A percentile compares a stretch with the other conserved stretches of the same genome.
Evolutionary conservation across 768 basidiomycete genomes (phyloP).

Genomic region (Tubosaeta sp.): DNA sequence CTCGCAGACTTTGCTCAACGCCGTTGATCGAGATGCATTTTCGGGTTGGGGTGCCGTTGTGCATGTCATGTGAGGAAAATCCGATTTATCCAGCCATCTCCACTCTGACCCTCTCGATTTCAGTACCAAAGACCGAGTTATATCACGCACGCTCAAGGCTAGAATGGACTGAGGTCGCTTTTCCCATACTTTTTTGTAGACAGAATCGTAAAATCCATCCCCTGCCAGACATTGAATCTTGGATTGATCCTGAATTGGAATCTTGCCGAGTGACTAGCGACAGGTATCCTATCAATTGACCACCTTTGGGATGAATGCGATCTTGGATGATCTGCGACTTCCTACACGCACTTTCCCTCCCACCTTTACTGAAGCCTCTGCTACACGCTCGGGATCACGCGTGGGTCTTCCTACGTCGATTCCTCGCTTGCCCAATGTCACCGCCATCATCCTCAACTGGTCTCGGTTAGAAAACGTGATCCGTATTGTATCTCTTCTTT

Average conservation of each 20-base stretch:
- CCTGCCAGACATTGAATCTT: background rate
- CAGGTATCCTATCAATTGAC: background rate
- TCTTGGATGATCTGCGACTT: conserved; percentile 13
- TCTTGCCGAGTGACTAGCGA: background rate
- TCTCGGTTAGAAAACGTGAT: conserved; percentile 59
- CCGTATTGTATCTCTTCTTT: conserved; percentile 50
- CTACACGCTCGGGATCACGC: conserved; percentile 4
- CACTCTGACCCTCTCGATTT: conserved; percentile 4
- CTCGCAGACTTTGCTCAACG: conserved; percentile 91
- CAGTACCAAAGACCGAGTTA: conserved; percentile 69
- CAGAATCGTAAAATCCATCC: background rate
- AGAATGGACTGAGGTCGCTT: conserved; percentile 73
- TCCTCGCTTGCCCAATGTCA: conserved; percentile 37
- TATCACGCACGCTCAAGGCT: conserved; percentile 83
- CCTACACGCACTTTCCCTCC: conserved; percentile 12
- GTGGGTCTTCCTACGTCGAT: conserved; percentile 7
- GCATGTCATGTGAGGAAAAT: conserved; percentile 78
- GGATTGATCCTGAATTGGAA: background rate
- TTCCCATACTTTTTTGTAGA: conserved; percentile 19
- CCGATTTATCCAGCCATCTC: conserved; percentile 4
- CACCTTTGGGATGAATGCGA: conserved; percentile 7
- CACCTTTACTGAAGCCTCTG: conserved; percentile 12
- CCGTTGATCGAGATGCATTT: conserved; percentile 92
- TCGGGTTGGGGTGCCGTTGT: conserved; percentile 97
- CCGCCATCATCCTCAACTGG: conserved; percentile 65